These are phyloP conservation scores for Gastrolobium bilobum DNA, from an alignment of 306 rosid species.

Conservation along the genomic window DNA sequence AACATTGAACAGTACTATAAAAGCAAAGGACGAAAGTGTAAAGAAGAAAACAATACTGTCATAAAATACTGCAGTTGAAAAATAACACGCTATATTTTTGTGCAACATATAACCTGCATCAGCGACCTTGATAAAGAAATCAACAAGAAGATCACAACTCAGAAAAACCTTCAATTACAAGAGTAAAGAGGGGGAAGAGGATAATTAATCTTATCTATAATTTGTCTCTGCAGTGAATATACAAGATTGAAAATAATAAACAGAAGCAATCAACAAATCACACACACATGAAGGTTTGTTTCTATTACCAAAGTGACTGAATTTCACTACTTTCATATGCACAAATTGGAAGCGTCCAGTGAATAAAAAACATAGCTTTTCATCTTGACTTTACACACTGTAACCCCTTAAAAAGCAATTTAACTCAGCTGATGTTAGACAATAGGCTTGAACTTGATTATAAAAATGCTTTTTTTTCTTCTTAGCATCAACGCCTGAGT, in stretches of 20 bases:
- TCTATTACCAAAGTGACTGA: slow-evolving; percentile 2
- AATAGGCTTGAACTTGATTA: background rate
- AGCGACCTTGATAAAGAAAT: background rate
- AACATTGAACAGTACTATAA: background rate
- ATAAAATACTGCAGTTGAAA: background rate
- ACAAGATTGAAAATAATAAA: slow-evolving; percentile 27
- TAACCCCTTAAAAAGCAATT: slow-evolving; percentile 29
- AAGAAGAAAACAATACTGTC: background rate
- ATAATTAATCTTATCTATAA: slow-evolving; percentile 16
- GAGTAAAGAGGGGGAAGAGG: background rate
- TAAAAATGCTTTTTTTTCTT: slow-evolving; percentile 34
- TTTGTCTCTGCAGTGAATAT: slow-evolving; percentile 34
- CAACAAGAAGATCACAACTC: slow-evolving; percentile 8
- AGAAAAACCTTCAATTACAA: slow-evolving; percentile 12
- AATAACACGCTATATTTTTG: background rate
- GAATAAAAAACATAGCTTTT: slow-evolving; percentile 36
- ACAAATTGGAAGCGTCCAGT: slow-evolving; percentile 17
- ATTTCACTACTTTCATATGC: slow-evolving; percentile 33
- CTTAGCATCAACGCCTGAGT: slow-evolving; percentile 46
- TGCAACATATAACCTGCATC: slow-evolving; percentile 3
- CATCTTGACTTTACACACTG: slow-evolving; percentile 38
- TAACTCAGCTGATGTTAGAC: slow-evolving; percentile 34
- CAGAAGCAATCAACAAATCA: slow-evolving; percentile 34
- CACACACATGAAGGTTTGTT: slow-evolving; percentile 23
- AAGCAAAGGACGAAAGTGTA: background rate